Conservation (phyloP, 345 rosid species). For the Gossypioides kirkii region DNA sequence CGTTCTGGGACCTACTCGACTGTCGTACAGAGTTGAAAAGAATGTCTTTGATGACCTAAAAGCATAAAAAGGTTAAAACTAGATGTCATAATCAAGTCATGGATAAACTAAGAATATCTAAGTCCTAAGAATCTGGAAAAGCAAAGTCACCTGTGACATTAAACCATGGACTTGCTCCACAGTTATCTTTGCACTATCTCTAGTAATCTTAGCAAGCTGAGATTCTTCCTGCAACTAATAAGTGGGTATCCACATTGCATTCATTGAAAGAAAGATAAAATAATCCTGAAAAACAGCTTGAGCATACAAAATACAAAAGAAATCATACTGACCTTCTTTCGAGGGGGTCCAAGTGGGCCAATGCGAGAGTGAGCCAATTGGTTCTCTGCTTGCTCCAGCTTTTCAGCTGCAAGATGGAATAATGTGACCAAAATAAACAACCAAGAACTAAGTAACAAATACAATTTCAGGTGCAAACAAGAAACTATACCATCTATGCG, state of each 20-base stretch:
- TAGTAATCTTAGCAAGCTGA: conserved; percentile 93
- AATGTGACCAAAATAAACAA: conserved; percentile 2
- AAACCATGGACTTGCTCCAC: conserved; percentile 98
- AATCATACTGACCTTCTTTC: conserved; percentile 61
- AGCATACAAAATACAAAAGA: conserved; percentile 1
- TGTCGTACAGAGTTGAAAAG: conserved; percentile 83
- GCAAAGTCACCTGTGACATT: conserved; percentile 82
- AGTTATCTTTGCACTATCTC: conserved; percentile 94
- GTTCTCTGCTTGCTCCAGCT: conserved; percentile 95
- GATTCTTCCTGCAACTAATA: conserved; percentile 75
- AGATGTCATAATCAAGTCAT: not conserved
- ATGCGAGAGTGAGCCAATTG: conserved; percentile 82
- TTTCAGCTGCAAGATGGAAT: conserved; percentile 67
- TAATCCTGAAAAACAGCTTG: not conserved
- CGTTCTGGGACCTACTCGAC: conserved; percentile 43
- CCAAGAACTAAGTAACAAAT: conserved; percentile 5
- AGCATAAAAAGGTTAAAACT: not conserved
- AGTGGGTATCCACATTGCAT: not conserved
- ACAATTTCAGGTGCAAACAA: not conserved
- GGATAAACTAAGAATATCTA: not conserved
- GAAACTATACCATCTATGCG: not conserved
- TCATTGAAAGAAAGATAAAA: not conserved
- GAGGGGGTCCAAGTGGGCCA: conserved; percentile 62
- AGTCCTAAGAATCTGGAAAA: conserved; percentile 1
- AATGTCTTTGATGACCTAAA: conserved; percentile 89